Base-by-base conservation (phyloP, 305 asterid genomes). In the Fraxinus sp. region DNA sequence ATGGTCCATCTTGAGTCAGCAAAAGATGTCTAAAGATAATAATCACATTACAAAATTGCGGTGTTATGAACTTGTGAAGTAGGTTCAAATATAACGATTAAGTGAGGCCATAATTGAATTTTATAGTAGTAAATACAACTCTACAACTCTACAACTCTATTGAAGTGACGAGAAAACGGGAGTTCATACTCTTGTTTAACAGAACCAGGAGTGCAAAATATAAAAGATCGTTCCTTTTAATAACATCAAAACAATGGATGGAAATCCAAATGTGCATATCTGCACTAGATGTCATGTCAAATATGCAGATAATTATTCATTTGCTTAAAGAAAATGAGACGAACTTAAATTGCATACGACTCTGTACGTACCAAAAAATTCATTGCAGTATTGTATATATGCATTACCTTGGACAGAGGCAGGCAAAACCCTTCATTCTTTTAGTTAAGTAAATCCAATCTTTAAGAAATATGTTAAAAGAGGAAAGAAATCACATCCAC, bases 321-420 rank as follows among this genome's bases (percentile, higher is more conserved):
- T 64, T 57, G 62, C 55, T 44, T 24, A 33, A 35, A 41, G 18
- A 75, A 73, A 57, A 75, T 35, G 28, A 18, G 77, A 30, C 37
- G 18, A 10, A 37, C 16, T 44, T 22, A 62, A 64, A 57, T 52
- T 16, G 66, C 55, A 35, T 13, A 80, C 18, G 62, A 59, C 26
- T 62, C 36, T 28, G 20, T 66, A 36, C 39, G 52, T 46, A 20
- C 8, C 55, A 33, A 39, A 74, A 24, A 57, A 71, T 70, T 74
- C 24, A 49, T 36, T 59, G 49, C 68, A 41, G 76, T 46, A 81
- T 30, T 18, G 14, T 62, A 33, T 46, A 32, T 79, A 46, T 30
- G 83, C 78, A 7, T 26, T 44, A 79, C 28, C 78, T 44, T 35
- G 13, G 74, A 74, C 83, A 74, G 26, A 73, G 49, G 14, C 30